Evolutionary conservation across 352 stramenopile species (phyloP), one percentile per base, ranked within the genome.

Genomic region (Globisporangium megalacanthum): DNA sequence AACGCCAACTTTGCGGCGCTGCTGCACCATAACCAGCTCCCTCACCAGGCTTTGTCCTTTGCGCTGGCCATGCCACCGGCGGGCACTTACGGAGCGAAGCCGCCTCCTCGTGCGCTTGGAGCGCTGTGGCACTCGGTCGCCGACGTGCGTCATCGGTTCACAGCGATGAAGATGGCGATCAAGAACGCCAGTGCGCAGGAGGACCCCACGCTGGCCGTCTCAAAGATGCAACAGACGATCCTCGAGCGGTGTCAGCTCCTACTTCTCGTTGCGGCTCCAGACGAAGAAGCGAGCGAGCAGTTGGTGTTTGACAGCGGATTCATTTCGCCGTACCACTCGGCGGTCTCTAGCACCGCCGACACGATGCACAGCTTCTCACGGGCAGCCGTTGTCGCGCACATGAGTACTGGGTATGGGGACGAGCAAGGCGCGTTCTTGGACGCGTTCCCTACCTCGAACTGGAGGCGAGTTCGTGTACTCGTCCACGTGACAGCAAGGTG

Each of bases 81-180:
- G 5, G 37, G 29, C 22, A 29, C 25, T 29, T 0, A 37, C 17
- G 3, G 47, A 17, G 37, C 33, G 4, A 41, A 33, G 33, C 17
- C 52, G 25, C 72, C 70, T 4, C 73, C 74, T 22, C 56, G 54
- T 8, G 35, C 47, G 0, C 86, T 75, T 44, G 31, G 69, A 0
- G 54, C 9, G 13, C 69, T 73, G 17, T 94, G 83, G 83, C 58
- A 65, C 0, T 60, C 53, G 33, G 79, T 90, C 22, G 82, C 81
- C 4, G 77, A 88, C 10, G 50, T 88, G 11, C 60, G 72, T 5
- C 70, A 72, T 6, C 65, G 59, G 14, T 52, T 82, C 42, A 70
- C 71, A 17, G 36, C 70, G 0, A 73, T 76, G 49, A 82, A 76
- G 52, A 84, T 69, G 1, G 58, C 73, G 41, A 66, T 81, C 29